Conservation (phyloP, 148 eudicot genomes). For the Diospyros lotus region DNA sequence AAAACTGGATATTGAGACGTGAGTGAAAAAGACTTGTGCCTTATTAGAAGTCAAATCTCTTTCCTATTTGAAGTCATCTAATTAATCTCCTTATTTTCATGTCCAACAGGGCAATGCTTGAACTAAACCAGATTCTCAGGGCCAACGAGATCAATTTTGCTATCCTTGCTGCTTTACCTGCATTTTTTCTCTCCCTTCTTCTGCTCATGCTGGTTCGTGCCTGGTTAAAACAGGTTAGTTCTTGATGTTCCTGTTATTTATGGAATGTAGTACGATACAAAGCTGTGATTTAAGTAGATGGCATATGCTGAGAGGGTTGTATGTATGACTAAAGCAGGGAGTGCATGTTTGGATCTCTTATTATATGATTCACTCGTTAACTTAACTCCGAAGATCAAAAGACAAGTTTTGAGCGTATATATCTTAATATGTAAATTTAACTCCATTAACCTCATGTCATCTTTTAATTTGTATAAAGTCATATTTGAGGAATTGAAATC, state of each 20-base stretch:
- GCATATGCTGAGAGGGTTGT: neutral
- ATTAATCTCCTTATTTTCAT: conserved; percentile 15
- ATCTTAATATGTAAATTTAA: no score
- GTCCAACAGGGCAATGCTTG: conserved; percentile 89
- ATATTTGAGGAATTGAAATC: no score
- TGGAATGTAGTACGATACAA: neutral
- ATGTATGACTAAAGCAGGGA: neutral
- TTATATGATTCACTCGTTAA: no score
- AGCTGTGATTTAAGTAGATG: neutral
- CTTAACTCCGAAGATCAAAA: no score
- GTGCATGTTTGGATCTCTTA: no score
- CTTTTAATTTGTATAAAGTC: no score
- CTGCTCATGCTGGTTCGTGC: conserved; percentile 68
- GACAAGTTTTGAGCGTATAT: no score
- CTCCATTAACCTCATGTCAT: no score
- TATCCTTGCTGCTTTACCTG: conserved; percentile 94
- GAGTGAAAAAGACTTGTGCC: conserved; percentile 30
- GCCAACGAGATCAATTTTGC: conserved; percentile 99
- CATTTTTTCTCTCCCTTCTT: conserved; percentile 60
- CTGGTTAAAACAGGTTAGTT: conserved; percentile 76
- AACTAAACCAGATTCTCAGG: conserved; percentile 91
- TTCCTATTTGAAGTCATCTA: conserved; percentile 4
- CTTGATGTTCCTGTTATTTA: neutral
- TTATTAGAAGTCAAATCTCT: conserved; percentile 11
- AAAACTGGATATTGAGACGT: conserved; percentile 94